A percentile compares a stretch with the other conserved stretches of the same genome.
Evolutionary conservation across 305 asterid species (phyloP).

Genomic region (Fraxinus dipetala): DNA sequence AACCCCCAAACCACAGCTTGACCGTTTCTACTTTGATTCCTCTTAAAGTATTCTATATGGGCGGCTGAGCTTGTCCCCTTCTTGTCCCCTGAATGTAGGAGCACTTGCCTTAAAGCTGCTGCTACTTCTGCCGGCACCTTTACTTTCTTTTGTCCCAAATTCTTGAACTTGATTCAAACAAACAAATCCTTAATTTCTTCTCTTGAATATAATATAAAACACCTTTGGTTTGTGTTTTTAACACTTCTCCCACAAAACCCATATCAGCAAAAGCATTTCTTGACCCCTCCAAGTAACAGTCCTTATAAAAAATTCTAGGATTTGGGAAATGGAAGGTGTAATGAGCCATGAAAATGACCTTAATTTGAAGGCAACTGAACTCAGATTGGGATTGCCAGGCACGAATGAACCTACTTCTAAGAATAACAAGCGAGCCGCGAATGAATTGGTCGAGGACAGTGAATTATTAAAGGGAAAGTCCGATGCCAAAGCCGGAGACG

Average conservation of each 20-base stretch:
- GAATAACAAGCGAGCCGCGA: conserved; percentile 47
- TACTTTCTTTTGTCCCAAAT: conserved; percentile 38
- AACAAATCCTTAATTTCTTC: neutral
- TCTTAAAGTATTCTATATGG: conserved; percentile 38
- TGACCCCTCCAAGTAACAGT: neutral
- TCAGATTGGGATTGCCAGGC: conserved; percentile 76
- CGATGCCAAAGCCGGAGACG: conserved; percentile 19
- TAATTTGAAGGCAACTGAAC: conserved; percentile 70
- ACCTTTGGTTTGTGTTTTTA: neutral
- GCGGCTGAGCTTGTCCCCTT: conserved; percentile 57
- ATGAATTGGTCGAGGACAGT: conserved; percentile 30
- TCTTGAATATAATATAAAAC: conserved; percentile 13
- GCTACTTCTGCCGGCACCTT: conserved; percentile 52
- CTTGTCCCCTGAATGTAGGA: conserved; percentile 54
- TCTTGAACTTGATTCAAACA: conserved; percentile 26
- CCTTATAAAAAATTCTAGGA: neutral
- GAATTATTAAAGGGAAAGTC: conserved; percentile 18
- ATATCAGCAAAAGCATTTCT: neutral
- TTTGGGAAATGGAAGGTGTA: conserved; percentile 32
- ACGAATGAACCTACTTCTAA: conserved; percentile 37
- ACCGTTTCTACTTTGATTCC: conserved; percentile 18
- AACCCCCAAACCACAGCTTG: conserved; percentile 36
- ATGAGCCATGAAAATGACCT: conserved; percentile 34
- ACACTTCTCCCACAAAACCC: neutral
- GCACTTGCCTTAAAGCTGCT: conserved; percentile 44